Percentiles rank a stretch among this genome's conserved stretches.
phyloP scores from a whole-genome alignment of 129 eudicot species.

The Escallonia rubra region DNA sequence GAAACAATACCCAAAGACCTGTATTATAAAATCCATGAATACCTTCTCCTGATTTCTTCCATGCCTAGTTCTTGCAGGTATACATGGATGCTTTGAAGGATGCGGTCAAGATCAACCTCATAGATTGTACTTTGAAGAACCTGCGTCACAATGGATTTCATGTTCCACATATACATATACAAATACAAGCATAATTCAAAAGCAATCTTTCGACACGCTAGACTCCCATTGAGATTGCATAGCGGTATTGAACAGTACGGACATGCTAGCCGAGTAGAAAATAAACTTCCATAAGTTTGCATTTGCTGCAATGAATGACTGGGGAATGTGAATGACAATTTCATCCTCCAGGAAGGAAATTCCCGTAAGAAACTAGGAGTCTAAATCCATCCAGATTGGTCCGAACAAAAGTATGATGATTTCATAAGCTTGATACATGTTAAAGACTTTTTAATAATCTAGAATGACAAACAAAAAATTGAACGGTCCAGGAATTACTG shows the following conservation, averaged over 20 bases:
- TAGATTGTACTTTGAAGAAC: conserved; percentile 89
- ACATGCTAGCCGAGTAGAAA: neutral
- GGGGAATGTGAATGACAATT: neutral
- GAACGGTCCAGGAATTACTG: no score
- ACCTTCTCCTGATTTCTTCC: conserved; percentile 98
- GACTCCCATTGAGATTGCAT: neutral
- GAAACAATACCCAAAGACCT: neutral
- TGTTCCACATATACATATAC: neutral
- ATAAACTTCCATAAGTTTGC: neutral
- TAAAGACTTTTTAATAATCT: no score
- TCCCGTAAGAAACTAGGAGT: no score
- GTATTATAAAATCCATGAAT: conserved; percentile 3
- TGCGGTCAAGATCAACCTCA: conserved; percentile 93
- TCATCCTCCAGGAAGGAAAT: neutral
- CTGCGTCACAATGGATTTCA: conserved; percentile 32
- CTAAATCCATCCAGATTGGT: no score
- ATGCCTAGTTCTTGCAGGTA: conserved; percentile 97
- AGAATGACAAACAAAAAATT: no score
- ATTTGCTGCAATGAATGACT: neutral
- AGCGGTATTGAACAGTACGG: neutral
- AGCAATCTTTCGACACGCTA: neutral
- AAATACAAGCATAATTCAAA: neutral
- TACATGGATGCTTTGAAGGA: conserved; percentile 93
- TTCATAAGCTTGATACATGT: no score
- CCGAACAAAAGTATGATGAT: no score